Conservation (phyloP, 352 stramenopile species). For the Globisporangium splendens region DNA sequence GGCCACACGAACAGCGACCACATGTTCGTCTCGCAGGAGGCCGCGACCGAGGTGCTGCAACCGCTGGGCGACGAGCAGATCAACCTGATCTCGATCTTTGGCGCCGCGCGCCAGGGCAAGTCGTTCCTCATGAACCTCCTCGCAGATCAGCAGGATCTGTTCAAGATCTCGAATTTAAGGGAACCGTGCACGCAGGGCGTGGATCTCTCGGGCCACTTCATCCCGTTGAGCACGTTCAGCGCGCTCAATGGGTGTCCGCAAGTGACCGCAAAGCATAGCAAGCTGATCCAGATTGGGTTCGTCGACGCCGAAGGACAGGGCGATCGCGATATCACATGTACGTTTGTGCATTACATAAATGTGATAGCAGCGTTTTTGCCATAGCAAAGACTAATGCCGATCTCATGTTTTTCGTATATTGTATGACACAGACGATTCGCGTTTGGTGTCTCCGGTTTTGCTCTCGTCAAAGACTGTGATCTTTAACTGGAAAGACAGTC, state of each 20-base stretch:
- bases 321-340: constrained; percentile 84
- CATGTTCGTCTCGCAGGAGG: constrained; percentile 71
- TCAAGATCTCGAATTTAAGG: constrained; percentile 85
- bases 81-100: constrained; percentile 87
- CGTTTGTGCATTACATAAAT: no score
- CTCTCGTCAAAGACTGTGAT: constrained; percentile 83
- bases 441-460: constrained; percentile 78
- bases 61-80: constrained; percentile 60
- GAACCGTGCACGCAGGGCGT: constrained; percentile 86
- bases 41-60: constrained; percentile 50
- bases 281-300: constrained; percentile 73
- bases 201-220: constrained; percentile 75
- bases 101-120: constrained; percentile 78
- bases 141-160: constrained; percentile 81
- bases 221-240: constrained; percentile 68
- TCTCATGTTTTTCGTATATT: constrained; percentile 1
- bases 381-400: neutral
- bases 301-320: constrained; percentile 84
- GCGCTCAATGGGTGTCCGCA: constrained; percentile 57
- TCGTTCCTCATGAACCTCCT: constrained; percentile 88
- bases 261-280: constrained; percentile 21
- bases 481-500: constrained; percentile 90
- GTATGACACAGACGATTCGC: constrained; percentile 56
- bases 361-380: no score
- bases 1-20: constrained; percentile 32